Evolutionary conservation across 2,329 filamentous ascomycete species (phyloP).

Genomic region (Alternaria sp.): DNA sequence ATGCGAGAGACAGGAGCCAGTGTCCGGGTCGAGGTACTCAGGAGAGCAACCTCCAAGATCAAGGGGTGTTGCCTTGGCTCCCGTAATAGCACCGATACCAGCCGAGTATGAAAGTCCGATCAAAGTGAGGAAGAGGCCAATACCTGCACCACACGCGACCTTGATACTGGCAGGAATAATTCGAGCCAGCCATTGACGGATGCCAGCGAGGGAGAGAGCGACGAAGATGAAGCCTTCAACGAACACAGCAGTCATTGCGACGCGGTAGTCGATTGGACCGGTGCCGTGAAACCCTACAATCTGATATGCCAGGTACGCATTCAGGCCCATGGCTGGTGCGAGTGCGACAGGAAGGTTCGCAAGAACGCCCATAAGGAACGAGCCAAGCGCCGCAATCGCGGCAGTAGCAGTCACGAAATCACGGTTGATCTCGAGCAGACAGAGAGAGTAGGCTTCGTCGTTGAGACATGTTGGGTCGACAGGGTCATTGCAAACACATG

Average conservation of each 20-base stretch:
- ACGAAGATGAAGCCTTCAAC: conserved; percentile 89
- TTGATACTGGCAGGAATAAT: conserved; percentile 83
- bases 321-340: conserved; percentile 81
- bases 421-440: conserved; percentile 70
- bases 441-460: conserved; percentile 70
- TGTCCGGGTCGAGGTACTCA: conserved; percentile 53
- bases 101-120: conserved; percentile 84
- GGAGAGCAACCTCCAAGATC: conserved; percentile 77
- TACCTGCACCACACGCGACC: conserved; percentile 88
- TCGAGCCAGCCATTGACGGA: conserved; percentile 72
- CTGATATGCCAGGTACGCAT: conserved; percentile 88
- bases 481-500: conserved; percentile 73
- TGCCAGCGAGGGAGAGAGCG: conserved; percentile 74
- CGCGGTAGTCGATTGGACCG: conserved; percentile 71
- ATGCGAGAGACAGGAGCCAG: conserved; percentile 67
- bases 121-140: conserved; percentile 82
- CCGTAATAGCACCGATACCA: conserved; percentile 81
- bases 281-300: conserved; percentile 80
- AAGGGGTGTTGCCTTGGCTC: conserved; percentile 71
- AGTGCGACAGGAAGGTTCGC: conserved; percentile 81
- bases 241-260: conserved; percentile 86
- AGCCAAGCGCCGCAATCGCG: conserved; percentile 80
- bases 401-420: conserved; percentile 87
- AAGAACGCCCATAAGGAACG: conserved; percentile 82
- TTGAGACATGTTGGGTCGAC: conserved; percentile 61